phyloP scores from a whole-genome alignment of 225 moss, liverwort and hornwort genomes.

The Asterella californica region DNA sequence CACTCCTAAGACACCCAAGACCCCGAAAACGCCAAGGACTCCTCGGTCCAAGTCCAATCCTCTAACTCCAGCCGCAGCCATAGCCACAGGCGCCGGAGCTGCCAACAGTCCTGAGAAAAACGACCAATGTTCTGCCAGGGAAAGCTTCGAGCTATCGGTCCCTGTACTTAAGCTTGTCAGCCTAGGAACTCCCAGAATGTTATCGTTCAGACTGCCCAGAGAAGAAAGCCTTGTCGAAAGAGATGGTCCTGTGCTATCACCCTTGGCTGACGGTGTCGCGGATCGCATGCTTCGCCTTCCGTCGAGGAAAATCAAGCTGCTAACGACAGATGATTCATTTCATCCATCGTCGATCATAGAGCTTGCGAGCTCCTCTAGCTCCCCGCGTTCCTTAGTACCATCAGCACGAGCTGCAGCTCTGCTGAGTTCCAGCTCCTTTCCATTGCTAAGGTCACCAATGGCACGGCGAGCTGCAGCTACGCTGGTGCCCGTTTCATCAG shows the following conservation, averaged over 20 bases:
- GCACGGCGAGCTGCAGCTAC: background rate
- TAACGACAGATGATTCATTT: background rate
- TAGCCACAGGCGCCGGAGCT: background rate
- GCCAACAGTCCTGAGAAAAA: background rate
- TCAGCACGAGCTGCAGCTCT: background rate
- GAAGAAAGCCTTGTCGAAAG: background rate
- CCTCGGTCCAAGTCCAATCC: background rate
- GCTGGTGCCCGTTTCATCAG: too few relatives aligned
- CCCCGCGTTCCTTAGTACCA: background rate
- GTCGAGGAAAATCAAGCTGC: background rate
- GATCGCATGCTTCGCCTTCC: slow-evolving; percentile 2
- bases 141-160: background rate
- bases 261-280: background rate
- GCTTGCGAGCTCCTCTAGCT: background rate
- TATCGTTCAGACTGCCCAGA: background rate
- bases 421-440: background rate
- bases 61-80: background rate
- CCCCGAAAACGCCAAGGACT: background rate
- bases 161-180: background rate
- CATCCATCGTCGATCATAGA: background rate
- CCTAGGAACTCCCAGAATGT: background rate
- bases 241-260: background rate
- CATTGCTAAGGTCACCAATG: background rate
- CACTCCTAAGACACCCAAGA: slow-evolving; percentile 5
- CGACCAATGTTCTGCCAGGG: background rate